Base-by-base conservation (phyloP, 2,329 filamentous ascomycete genomes). In the Fusarium sp. region DNA sequence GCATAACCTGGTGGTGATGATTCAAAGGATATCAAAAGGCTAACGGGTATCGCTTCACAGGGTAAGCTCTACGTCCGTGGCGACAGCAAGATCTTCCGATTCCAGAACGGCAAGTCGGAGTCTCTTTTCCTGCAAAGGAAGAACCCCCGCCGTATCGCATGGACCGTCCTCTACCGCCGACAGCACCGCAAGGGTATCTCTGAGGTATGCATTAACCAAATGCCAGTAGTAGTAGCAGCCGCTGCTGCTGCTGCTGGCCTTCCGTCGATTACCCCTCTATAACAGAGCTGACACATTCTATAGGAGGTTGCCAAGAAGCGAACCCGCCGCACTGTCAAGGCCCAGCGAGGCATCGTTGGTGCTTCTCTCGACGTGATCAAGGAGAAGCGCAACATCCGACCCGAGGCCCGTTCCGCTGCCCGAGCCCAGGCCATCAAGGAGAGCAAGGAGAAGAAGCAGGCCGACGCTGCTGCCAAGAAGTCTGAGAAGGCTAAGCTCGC, bases 131-230 rank as follows among this genome's bases (percentile, higher is more conserved):
- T 98, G 78, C 96, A 99, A 90, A 95, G 96, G 89, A 99, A 99
- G 93, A 99, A 99, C 91, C 96, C 96, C 83, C 95, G 96, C 85
- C 94, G 95, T 83, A 98, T 99, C 84, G 91, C 95, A 77, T 99
- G 96, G 96, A 99, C 96, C 76, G 91, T 94, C 79, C 92, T 99
- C 74, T 99, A 93, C 93, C 91, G 96, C 84, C 92, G 95, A 86
- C 93, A 97, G 87, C 95, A 97, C 92, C 96, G 94, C 89, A 99
- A 99, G 94, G 96, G 96, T 91, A 96, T 98, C 87, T 97, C 95
- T 89, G 96, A 99, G 94, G 96, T 98, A 91, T 87, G 92, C 70
- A 71, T 65, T 40, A 59, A 53, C 47, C 37, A 55, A 53, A 28
- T 17, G 20, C n/a, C 24, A 56, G 40, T 26, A 41, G 57, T 32